Evolutionary conservation across 2,329 filamentous ascomycete genomes (phyloP), one percentile per base, ranked within the genome.

Genomic region (Dothidotthia symphoricarpi): DNA sequence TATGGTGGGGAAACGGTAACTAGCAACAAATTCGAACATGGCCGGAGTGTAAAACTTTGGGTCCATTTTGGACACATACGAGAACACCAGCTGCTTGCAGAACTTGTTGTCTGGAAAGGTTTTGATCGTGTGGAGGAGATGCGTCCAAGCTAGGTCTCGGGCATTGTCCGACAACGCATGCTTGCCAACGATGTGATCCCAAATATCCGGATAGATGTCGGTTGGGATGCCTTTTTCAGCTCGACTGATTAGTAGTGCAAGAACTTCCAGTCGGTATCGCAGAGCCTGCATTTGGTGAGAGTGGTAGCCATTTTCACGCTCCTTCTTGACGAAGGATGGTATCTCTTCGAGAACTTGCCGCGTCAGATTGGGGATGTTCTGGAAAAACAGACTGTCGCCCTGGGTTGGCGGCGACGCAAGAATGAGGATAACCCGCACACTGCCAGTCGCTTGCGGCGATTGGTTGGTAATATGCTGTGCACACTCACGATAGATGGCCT

Each of bases 181-280:
- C 4, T 75, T 71, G 10, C 88, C 85, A 31, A 95, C 80, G 16
- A 93, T 72, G 26, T 83, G 71, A 39, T 83, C 73, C 87, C 88
- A 95, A 2, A 95, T 73, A 10, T 71, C 72, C 28, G 73, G 69
- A 12, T 83, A 82, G 3, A 86, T 71, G 1, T 83, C 77, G 3
- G 72, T 57, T 0, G 79, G 76, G 31, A 95, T 76, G 0, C 79
- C 77, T 7, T 75, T 69, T 1, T 84, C 76, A n/a, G 80, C 77
- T 34, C 80, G 69, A 24, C 71, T 67, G 24, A 91, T 76, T 25
- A 89, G 73, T 28, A 67, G 70, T 36, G 66, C 69, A 35, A 81
- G 76, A 29, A 81, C 75, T 36, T 77, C 81, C 47, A 75, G 79
- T 38, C 66, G 49, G 40, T 58, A 61, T 25, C 60, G 51, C 22